Evolutionary conservation across 1,139 yeast species (phyloP).

Genomic region (Hemisphaericaspora xylanilytica): DNA sequence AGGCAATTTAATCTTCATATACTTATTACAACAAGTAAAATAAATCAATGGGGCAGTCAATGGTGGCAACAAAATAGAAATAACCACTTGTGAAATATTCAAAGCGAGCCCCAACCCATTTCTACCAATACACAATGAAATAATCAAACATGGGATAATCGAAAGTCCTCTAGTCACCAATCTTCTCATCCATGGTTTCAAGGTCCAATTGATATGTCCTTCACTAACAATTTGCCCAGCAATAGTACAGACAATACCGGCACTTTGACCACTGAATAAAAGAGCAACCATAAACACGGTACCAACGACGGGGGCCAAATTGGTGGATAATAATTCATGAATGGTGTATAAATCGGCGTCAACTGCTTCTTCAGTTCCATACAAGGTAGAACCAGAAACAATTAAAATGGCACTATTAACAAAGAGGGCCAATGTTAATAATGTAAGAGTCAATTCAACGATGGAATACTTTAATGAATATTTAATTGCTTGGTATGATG

Average conservation of each 20-base stretch:
- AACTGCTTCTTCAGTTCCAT: slow-evolving; percentile 59
- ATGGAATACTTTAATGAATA: slow-evolving; percentile 68
- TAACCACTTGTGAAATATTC: slow-evolving; percentile 74
- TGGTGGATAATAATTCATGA: slow-evolving; percentile 52
- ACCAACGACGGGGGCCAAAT: slow-evolving; percentile 71
- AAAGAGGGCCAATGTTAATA: slow-evolving; percentile 72
- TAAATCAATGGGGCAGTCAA: slow-evolving; percentile 75
- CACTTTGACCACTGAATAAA: slow-evolving; percentile 74
- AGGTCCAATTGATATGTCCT: slow-evolving; percentile 75
- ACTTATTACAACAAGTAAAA: slow-evolving; percentile 61
- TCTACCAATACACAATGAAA: slow-evolving; percentile 62
- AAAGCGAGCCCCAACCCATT: slow-evolving; percentile 61
- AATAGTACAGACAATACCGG: slow-evolving; percentile 84
- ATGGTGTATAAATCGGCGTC: slow-evolving; percentile 77
- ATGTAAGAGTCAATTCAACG: slow-evolving; percentile 60
- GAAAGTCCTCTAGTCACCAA: slow-evolving; percentile 68
- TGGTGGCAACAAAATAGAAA: slow-evolving; percentile 70
- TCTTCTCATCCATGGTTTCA: slow-evolving; percentile 76
- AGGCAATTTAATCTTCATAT: slow-evolving; percentile 54
- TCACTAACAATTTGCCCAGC: slow-evolving; percentile 86
- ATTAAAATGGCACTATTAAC: slow-evolving; percentile 76
- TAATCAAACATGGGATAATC: slow-evolving; percentile 66
- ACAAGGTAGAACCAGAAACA: slow-evolving; percentile 72
- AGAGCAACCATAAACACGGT: slow-evolving; percentile 75
- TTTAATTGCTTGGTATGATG: slow-evolving; percentile 61